A percentile compares a stretch with the other conserved stretches of the same genome.
These are phyloP conservation scores for Fistulifera solaris DNA, from an alignment of 108 stramenopile genomes.

Conservation along the genomic window DNA sequence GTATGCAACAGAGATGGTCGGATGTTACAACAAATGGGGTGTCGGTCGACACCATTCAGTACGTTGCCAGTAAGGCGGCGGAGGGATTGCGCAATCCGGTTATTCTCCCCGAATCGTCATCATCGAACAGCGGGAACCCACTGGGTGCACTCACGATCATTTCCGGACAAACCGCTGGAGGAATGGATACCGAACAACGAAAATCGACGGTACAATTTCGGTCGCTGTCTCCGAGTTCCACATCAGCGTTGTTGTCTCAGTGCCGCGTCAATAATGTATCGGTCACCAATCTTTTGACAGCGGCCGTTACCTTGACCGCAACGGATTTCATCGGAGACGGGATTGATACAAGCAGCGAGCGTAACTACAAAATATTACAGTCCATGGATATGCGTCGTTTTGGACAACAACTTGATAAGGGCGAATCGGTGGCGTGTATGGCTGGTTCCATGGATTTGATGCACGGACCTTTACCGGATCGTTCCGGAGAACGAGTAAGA, in stretches of 20 bases:
- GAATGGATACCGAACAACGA: conserved; percentile 41
- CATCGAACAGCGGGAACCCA: conserved; percentile 8
- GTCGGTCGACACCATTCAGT: conserved; percentile 38
- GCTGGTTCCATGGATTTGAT: conserved; percentile 81
- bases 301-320: conserved; percentile 58
- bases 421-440: conserved; percentile 72
- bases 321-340: conserved; percentile 68
- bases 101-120: conserved; percentile 56
- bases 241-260: conserved; percentile 35
- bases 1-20: conserved; percentile 32
- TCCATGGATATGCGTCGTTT: conserved; percentile 80
- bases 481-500: conserved; percentile 46
- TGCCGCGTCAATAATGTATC: conserved; percentile 65
- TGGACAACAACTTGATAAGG: conserved; percentile 56
- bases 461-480: conserved; percentile 63
- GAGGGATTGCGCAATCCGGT: conserved; percentile 75
- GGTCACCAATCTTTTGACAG: conserved; percentile 71
- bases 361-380: conserved; percentile 84
- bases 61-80: conserved; percentile 69
- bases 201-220: conserved; percentile 56
- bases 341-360: conserved; percentile 17
- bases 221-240: conserved; percentile 40
- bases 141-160: conserved; percentile 66
- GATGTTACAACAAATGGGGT: conserved; percentile 35
- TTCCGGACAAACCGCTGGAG: conserved; percentile 69